A percentile compares a stretch with the other conserved stretches of the same genome.
These are phyloP conservation scores for Bjerkandera adusta DNA, from an alignment of 1,284 basidiomycete genomes.

Conservation along the genomic window DNA sequence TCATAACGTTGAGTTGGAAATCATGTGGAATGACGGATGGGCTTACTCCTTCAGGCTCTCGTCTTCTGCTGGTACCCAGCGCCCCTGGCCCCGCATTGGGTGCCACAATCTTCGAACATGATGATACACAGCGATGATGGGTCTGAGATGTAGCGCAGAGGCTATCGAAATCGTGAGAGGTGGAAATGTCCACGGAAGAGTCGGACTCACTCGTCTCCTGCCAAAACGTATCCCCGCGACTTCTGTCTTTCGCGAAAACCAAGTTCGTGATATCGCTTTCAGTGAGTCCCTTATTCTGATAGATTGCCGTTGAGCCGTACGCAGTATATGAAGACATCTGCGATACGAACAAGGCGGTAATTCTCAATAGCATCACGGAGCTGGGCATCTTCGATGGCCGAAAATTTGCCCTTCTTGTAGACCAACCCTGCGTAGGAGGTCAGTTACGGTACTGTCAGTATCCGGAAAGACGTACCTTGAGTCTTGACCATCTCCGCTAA, in stretches of 20 bases:
- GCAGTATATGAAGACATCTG: neutral
- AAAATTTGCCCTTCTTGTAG: conserved; percentile 85
- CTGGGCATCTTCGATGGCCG: conserved; percentile 68
- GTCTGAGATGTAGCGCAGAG: conserved; percentile 64
- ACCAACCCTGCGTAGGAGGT: conserved; percentile 58
- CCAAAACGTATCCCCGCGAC: conserved; percentile 66
- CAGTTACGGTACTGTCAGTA: no score
- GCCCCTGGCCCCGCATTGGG: conserved; percentile 64
- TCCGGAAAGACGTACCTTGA: conserved; percentile 45
- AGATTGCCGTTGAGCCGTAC: conserved; percentile 15
- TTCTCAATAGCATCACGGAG: conserved; percentile 60
- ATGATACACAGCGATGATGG: conserved; percentile 80
- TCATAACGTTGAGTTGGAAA: neutral
- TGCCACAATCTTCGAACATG: conserved; percentile 69
- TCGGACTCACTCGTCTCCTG: conserved; percentile 63
- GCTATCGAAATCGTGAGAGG: conserved; percentile 38
- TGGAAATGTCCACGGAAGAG: neutral
- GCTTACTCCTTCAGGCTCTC: conserved; percentile 58
- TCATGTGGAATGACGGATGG: conserved; percentile 6
- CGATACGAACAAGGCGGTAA: conserved; percentile 49
- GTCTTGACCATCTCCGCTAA: conserved; percentile 62
- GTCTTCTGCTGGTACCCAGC: conserved; percentile 73
- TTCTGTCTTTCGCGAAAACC: conserved; percentile 65
- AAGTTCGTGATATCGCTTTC: conserved; percentile 56
- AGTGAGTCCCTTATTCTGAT: conserved; percentile 45